phyloP scores from a whole-genome alignment of 192 early-diverging fungal genomes.

The Coemansia sp. region DNA sequence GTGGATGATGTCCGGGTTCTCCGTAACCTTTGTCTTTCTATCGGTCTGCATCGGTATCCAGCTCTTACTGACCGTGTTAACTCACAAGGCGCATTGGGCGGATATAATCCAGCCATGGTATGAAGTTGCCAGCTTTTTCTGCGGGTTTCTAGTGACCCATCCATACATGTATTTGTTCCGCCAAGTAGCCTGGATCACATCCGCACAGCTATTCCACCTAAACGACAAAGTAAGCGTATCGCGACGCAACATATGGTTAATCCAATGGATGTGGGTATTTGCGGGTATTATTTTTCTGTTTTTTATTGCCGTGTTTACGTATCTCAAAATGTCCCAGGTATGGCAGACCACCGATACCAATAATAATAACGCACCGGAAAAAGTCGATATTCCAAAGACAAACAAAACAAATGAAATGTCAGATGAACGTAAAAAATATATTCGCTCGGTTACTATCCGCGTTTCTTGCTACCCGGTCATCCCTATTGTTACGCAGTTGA shows the following conservation, averaged over 20 bases:
- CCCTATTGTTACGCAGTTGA: constrained; percentile 11
- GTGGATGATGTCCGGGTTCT: constrained; percentile 6
- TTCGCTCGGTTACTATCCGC: constrained; percentile 14
- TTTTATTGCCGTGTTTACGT: constrained; percentile 5
- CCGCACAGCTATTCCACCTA: constrained; percentile 1
- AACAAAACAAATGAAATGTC: constrained; percentile 3
- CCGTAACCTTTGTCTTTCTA: background rate
- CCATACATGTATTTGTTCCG: constrained; percentile 17
- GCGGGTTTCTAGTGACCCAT: constrained; percentile 10
- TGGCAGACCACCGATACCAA: background rate
- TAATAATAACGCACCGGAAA: constrained; percentile 9
- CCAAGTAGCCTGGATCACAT: background rate
- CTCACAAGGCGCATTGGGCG: background rate
- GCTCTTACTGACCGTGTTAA: constrained; percentile 3
- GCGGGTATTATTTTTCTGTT: constrained; percentile 9
- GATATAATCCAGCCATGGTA: constrained; percentile 7
- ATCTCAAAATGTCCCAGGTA: constrained; percentile 10
- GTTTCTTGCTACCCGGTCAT: constrained; percentile 24
- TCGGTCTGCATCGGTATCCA: constrained; percentile 12
- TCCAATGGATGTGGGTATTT: constrained; percentile 8
- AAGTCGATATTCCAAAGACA: constrained; percentile 15
- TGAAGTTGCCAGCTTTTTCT: constrained; percentile 5
- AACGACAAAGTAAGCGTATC: background rate
- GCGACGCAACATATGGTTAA: background rate
- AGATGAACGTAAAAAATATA: constrained; percentile 5